Evolutionary conservation across 805 yeast genomes (phyloP).

Genomic region (Isabelozyma heimii): DNA sequence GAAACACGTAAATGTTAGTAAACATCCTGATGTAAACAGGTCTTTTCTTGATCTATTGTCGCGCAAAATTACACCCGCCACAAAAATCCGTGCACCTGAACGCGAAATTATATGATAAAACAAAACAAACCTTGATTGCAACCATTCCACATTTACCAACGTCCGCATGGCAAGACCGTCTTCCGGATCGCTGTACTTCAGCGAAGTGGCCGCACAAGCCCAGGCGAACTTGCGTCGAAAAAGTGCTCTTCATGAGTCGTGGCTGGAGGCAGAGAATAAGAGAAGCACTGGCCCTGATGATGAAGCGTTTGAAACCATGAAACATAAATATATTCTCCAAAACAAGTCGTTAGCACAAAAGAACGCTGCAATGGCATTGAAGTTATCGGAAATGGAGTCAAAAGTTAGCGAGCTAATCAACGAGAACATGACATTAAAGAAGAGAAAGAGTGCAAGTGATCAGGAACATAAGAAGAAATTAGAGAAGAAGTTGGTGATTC

Average conservation of each 20-base stretch:
- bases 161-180: constrained; percentile 1
- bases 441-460: constrained; percentile 25
- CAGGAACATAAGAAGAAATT: constrained; percentile 28
- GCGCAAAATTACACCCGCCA: not conserved
- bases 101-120: not conserved
- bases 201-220: not conserved
- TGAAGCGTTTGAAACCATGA: constrained; percentile 13
- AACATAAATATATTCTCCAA: constrained; percentile 39
- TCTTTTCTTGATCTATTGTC: not conserved
- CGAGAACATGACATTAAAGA: constrained; percentile 47
- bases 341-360: constrained; percentile 61
- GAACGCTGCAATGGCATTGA: constrained; percentile 51
- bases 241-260: not conserved
- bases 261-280: not conserved
- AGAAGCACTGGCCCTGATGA: not conserved
- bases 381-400: constrained; percentile 51
- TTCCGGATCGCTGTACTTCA: not conserved
- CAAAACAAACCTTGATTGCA: not conserved
- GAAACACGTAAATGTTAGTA: too few species aligned
- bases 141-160: not conserved
- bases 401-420: constrained; percentile 47
- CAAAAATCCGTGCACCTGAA: not conserved
- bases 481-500: constrained; percentile 30
- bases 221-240: not conserved
- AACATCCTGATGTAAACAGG: too few species aligned